Evolutionary conservation across 2,329 filamentous ascomycete species (phyloP), one percentile per base, ranked within the genome.

Genomic region (Sordariomycetes sp.): DNA sequence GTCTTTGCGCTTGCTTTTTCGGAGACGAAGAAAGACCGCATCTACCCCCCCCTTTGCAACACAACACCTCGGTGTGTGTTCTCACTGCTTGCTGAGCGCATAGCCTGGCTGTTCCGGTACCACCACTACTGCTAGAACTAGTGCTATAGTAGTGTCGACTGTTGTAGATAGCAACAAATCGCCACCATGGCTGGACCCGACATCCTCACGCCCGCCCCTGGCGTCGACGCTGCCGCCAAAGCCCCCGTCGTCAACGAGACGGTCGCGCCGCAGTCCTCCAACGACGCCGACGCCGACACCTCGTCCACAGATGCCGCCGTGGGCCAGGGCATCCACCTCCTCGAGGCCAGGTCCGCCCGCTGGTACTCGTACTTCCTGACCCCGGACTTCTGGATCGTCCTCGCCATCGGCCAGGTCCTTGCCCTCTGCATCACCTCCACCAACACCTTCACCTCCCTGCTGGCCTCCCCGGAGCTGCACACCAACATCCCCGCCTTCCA

Each of bases 401-500:
- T 96, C 47, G 39, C 76, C 32, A 63, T 96, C 39, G 87, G 87
- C 39, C 88, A 95, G 69, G 58, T 87, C 34, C 77, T 94, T 29
- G 79, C 88, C 5, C 75, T 98, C 39, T 88, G 86, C 64, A 92
- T 94, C 60, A 95, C 88, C 2, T 79, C 76, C 20, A 95, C 88
- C 33, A 94, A 93, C 67, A 96, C 92, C 31, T 86, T 96, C 53
- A 85, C 82, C 24, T 75, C 72, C 18, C 75, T 95, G 36, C 76
- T 98, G 20, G 70, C 69, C 37, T 48, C 55, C 8, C n/a, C n/a
- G n/a, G n/a, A n/a, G n/a, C 58, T 62, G 5, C 72, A 78, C 32
- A 88, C 82, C 44, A 86, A 75, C 40, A 93, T 96, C 46, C 92
- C 92, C 7, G 86, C 92, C 36, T 94, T 96, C 66, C 92, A 98